Evolutionary conservation across 108 stramenopile species (phyloP).

Genomic region (Cylindrotheca closterium): DNA sequence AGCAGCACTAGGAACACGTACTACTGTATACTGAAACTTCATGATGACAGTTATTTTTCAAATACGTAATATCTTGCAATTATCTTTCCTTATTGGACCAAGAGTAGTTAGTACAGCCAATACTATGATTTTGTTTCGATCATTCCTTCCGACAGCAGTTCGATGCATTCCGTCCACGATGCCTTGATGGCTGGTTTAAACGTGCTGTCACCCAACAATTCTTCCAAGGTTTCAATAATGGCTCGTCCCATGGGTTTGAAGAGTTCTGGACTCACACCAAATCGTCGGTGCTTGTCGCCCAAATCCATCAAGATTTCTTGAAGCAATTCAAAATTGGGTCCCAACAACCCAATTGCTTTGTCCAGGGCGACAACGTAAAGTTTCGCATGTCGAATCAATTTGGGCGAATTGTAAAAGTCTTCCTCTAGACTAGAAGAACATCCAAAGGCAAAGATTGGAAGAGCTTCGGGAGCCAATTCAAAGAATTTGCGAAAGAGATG

Average conservation of each 20-base stretch:
- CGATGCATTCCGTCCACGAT: slow-evolving; percentile 19
- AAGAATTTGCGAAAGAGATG: too few species aligned
- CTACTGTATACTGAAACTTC: too few species aligned
- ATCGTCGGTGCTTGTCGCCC: slow-evolving; percentile 28
- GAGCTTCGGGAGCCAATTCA: slow-evolving; percentile 19
- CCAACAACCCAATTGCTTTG: slow-evolving; percentile 36
- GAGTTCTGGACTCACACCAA: slow-evolving; percentile 26
- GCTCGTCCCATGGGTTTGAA: slow-evolving; percentile 35
- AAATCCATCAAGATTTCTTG: slow-evolving; percentile 33
- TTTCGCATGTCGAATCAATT: slow-evolving; percentile 14
- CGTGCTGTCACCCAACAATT: slow-evolving; percentile 22
- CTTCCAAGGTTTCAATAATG: slow-evolving; percentile 23
- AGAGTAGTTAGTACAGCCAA: too few species aligned
- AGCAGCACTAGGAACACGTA: too few species aligned
- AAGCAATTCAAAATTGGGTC: slow-evolving; percentile 36
- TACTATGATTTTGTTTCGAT: too few species aligned
- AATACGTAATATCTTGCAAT: too few species aligned
- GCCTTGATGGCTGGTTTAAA: slow-evolving; percentile 23
- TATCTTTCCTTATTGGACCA: too few species aligned
- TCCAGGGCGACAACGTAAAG: slow-evolving; percentile 19
- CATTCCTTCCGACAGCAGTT: too few species aligned
- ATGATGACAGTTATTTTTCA: too few species aligned
- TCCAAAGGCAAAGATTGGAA: slow-evolving; percentile 19
- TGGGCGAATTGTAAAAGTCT: background rate
- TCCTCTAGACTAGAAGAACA: too few species aligned